These are phyloP conservation scores for Metschnikowia arizonensis DNA, from an alignment of 805 yeast species.

Conservation along the genomic window DNA sequence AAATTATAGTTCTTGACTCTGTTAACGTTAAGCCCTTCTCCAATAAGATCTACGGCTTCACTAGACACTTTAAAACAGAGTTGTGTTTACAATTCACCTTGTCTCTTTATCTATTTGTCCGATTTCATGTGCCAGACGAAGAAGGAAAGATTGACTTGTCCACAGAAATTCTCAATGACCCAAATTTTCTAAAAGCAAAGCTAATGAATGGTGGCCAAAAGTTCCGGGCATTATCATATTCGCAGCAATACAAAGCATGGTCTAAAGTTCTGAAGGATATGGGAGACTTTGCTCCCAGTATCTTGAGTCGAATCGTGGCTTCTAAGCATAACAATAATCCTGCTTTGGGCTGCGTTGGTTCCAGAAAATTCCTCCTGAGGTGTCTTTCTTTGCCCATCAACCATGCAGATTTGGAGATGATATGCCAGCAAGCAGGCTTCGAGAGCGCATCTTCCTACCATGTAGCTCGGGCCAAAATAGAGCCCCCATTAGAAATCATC, in stretches of 20 bases:
- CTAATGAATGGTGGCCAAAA: constrained; percentile 26
- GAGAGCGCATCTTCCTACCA: constrained; percentile 16
- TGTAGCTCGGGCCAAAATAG: constrained; percentile 18
- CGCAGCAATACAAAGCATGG: constrained; percentile 27
- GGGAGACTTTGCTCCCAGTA: constrained; percentile 21
- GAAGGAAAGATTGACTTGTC: constrained; percentile 20
- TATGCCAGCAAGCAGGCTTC: constrained; percentile 25
- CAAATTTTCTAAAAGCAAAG: constrained; percentile 16
- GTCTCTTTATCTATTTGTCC: constrained; percentile 25
- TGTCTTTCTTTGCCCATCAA: constrained; percentile 7
- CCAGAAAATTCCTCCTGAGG: neutral
- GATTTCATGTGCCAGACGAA: constrained; percentile 29
- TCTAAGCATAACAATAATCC: constrained; percentile 9
- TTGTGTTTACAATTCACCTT: constrained; percentile 27
- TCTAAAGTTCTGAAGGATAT: constrained; percentile 19
- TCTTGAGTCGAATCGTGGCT: constrained; percentile 19
- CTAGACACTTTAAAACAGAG: constrained; percentile 15
- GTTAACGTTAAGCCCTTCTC: neutral
- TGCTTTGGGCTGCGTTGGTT: neutral
- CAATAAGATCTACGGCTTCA: neutral
- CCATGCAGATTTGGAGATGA: constrained; percentile 13
- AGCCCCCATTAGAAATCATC: constrained; percentile 26
- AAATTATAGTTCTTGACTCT: constrained; percentile 1
- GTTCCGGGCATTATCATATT: constrained; percentile 21
- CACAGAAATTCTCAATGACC: constrained; percentile 7